Evolutionary conservation across 2,329 filamentous ascomycete genomes (phyloP).

Genomic region (Fusarium bulbicola): DNA sequence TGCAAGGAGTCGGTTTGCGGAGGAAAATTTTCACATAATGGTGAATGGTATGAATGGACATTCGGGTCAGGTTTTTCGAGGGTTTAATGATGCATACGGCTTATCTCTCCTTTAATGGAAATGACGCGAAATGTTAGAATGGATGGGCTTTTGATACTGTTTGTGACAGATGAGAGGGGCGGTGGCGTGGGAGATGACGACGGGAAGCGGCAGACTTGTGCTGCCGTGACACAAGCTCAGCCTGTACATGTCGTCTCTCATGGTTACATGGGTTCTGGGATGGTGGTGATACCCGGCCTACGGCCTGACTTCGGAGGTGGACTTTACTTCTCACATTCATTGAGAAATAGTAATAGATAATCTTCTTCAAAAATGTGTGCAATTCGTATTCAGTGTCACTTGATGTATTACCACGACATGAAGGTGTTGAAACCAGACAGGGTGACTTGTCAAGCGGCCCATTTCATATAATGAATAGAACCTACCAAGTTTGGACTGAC

Average conservation of each 20-base stretch:
- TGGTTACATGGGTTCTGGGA: slow-evolving; percentile 32
- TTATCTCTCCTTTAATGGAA: slow-evolving; percentile 50
- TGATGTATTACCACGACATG: neutral
- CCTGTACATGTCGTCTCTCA: slow-evolving; percentile 3
- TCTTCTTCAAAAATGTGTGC: slow-evolving; percentile 24
- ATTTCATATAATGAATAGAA: neutral
- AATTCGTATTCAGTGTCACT: neutral
- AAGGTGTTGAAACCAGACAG: neutral
- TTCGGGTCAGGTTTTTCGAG: slow-evolving; percentile 44
- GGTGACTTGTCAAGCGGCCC: neutral
- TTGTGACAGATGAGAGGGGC: slow-evolving; percentile 19
- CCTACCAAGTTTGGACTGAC: too few species aligned
- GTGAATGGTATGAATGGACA: slow-evolving; percentile 43
- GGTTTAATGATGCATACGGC: slow-evolving; percentile 48
- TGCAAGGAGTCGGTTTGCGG: slow-evolving; percentile 32
- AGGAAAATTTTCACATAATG: slow-evolving; percentile 42
- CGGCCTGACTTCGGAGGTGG: slow-evolving; percentile 34
- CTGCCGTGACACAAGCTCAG: slow-evolving; percentile 1
- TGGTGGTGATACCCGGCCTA: slow-evolving; percentile 40
- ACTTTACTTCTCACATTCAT: slow-evolving; percentile 46
- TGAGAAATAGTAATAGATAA: slow-evolving; percentile 45
- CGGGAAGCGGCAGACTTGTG: slow-evolving; percentile 18
- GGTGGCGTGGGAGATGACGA: slow-evolving; percentile 17
- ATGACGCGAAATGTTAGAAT: slow-evolving; percentile 42
- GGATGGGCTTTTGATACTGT: slow-evolving; percentile 35